A percentile compares a stretch with the other conserved stretches of the same genome.
Conservation (phyloP, 345 rosid species). For the Populus simonii region DNA sequence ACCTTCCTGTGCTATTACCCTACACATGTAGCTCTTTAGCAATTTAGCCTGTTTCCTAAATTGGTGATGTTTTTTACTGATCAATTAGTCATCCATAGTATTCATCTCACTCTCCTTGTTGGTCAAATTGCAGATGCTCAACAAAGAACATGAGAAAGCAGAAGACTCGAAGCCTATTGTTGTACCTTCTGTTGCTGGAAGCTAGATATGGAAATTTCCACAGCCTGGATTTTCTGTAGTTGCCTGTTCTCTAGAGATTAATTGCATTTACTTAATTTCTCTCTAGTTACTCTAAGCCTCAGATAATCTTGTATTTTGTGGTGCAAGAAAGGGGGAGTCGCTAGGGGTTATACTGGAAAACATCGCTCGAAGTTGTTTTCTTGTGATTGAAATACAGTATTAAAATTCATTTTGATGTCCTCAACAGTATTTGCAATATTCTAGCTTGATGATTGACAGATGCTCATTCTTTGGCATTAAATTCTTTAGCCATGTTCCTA, state of each 20-base stretch:
- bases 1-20: background rate
- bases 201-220: slow-evolving; percentile 24
- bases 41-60: background rate
- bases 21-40: background rate
- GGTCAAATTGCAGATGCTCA: slow-evolving; percentile 53
- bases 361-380: background rate
- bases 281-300: too few relatives aligned
- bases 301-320: background rate
- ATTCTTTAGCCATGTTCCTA: background rate
- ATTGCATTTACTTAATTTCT: background rate
- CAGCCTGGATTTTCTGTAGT: background rate
- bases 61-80: background rate
- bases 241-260: background rate
- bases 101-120: background rate
- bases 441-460: background rate
- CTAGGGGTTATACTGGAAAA: background rate
- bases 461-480: slow-evolving; percentile 1
- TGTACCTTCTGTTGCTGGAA: slow-evolving; percentile 44
- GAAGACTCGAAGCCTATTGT: slow-evolving; percentile 72
- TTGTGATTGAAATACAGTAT: background rate
- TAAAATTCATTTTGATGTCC: background rate
- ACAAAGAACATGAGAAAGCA: slow-evolving; percentile 89
- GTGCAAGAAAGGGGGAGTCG: background rate
- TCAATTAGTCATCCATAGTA: background rate
- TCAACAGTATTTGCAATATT: background rate